Evolutionary conservation across 2,329 filamentous ascomycete species (phyloP).

Genomic region (Colletotrichum acutatum): DNA sequence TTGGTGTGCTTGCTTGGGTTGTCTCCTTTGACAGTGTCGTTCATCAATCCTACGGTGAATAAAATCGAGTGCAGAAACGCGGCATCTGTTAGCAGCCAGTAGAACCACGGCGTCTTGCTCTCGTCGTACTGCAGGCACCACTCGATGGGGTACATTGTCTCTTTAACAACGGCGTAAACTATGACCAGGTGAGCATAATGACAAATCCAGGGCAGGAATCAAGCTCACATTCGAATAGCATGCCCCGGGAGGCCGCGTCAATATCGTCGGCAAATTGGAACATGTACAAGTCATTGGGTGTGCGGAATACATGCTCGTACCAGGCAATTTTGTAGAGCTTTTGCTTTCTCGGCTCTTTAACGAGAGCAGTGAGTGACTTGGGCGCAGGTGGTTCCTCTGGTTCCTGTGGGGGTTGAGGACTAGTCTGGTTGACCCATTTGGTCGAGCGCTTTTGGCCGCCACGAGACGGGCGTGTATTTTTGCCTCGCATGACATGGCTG

Average conservation of each 20-base stretch:
- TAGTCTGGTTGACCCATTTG: not conserved
- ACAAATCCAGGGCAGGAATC: no score
- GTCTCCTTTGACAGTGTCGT: constrained; percentile 6
- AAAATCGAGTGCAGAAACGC: constrained; percentile 41
- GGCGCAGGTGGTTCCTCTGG: not conserved
- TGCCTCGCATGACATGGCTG: constrained; percentile 36
- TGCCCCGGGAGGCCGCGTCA: constrained; percentile 5
- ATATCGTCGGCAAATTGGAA: constrained; percentile 38
- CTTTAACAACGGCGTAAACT: constrained; percentile 25
- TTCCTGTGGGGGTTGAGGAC: not conserved
- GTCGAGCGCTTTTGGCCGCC: not conserved
- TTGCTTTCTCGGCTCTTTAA: not conserved
- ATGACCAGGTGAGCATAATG: not conserved
- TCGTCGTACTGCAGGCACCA: constrained; percentile 41
- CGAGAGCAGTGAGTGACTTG: not conserved
- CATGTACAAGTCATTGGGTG: constrained; percentile 39
- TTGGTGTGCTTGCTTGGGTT: constrained; percentile 9
- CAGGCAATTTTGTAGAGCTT: not conserved
- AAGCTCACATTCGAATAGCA: constrained; percentile 30
- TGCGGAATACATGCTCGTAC: not conserved
- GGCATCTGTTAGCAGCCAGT: constrained; percentile 42
- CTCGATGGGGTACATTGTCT: constrained; percentile 44
- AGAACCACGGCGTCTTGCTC: constrained; percentile 40
- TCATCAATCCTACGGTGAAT: constrained; percentile 40
- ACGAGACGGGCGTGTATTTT: constrained; percentile 17